Evolutionary conservation across 2,329 filamentous ascomycete species (phyloP), one percentile per base, ranked within the genome.

Genomic region (Tolypocladium amazonense): DNA sequence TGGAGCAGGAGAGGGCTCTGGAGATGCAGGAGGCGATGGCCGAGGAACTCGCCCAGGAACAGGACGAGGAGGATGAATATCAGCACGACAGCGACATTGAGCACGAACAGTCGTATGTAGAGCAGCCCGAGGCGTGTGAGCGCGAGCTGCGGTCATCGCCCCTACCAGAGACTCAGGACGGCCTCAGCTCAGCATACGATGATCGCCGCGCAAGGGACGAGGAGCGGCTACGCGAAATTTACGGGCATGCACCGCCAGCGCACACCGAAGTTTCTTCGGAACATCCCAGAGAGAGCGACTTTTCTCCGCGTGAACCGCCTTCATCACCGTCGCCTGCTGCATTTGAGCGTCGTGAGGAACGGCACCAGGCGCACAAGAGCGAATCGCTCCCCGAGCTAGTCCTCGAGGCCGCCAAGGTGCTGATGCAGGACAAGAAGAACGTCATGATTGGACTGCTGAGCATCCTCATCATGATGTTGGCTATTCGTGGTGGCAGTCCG

Each of bases 361-460:
- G 64, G 2, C 69, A 64, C 33, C 57, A 65, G 56, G 58, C 67
- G 33, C 71, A 73, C 58, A 73, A 79, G 61, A 71, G 71, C 12
- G 80, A 81, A 0, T 81, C 80, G 2, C 74, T 87, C 14, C 72
- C 77, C 0, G 79, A 84, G 61, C 72, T 87, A 11, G 66, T 87
- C 0, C 65, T 82, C 11, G 80, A 83, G 63, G 81, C 83, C 0
- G 72, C 75, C 57, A 76, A 78, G 38, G 79, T 87, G 9, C 69
- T 82, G 23, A 66, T 87, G 65, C 77, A 79, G 55, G 84, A 87
- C 64, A 77, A 77, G 60, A 85, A 81, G 72, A 87, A 87, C 59
- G 68, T 86, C 12, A 72, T 78, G n/a, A 86, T 87, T 33, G 73
- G 76, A 6, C 66, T 82, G 0, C 72, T 88, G 57, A 78, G 80